Percentiles rank a stretch among this genome's conserved stretches.
Conservation (phyloP, 2,329 filamentous ascomycete species). For the Colletotrichum horii region DNA sequence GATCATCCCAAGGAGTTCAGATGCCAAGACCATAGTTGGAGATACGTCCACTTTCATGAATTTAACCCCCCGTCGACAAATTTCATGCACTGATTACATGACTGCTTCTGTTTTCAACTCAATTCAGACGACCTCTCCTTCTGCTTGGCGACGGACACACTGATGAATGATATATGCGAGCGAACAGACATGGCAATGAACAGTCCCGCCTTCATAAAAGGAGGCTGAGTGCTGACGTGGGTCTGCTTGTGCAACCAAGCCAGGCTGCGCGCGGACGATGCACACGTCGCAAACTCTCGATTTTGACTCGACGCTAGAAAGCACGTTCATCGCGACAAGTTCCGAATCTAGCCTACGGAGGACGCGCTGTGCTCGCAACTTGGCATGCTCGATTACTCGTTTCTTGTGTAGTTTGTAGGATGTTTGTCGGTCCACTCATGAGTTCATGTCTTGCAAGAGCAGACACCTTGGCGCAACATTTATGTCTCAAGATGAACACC, state of each 20-base stretch:
- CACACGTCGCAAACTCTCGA: not conserved
- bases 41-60: not conserved
- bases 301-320: not conserved
- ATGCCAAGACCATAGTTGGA: not conserved
- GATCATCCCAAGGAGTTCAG: constrained; percentile 2
- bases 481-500: not conserved
- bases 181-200: not conserved
- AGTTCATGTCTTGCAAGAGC: not conserved
- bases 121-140: not conserved
- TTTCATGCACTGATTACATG: not conserved
- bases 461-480: not conserved
- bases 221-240: not conserved
- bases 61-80: not conserved
- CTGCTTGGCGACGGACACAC: not conserved
- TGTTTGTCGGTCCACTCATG: not conserved
- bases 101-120: not conserved
- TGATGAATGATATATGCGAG: not conserved
- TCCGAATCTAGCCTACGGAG: not conserved
- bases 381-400: not conserved
- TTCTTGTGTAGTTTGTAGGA: not conserved
- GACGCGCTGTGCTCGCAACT: not conserved
- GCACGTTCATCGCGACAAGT: constrained; percentile 14
- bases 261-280: not conserved
- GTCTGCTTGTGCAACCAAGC: not conserved
- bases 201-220: not conserved